Evolutionary conservation across 179 eudicot species (phyloP), one percentile per base, ranked within the genome.

Genomic region (Actinidia arguta): DNA sequence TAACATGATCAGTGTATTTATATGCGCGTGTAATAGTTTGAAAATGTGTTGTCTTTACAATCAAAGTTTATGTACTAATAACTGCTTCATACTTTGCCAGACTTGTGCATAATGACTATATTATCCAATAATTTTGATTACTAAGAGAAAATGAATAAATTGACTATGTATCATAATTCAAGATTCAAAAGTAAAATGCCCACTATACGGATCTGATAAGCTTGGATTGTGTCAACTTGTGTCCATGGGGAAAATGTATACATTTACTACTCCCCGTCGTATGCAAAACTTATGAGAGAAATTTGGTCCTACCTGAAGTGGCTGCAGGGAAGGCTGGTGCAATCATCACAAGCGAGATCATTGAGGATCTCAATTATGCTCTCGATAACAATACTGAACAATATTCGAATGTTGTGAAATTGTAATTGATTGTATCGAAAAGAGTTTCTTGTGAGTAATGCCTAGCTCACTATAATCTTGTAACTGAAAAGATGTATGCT

Each of bases 231-330:
- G 12, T 16, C 12, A 52, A 52, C 56, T 11, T 52, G 4, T 10
- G 16, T 10, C 16, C 14, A 4, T 16, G 16, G 8, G 12, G 16
- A 11, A 52, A 16, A 10, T 52, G 25, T 46, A n/a, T n/a, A n/a
- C 6, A 4, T n/a, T 8, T 1, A 44, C 4, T 48, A n/a, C n/a
- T 3, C 17, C 27, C 31, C 20, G 54, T 71, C 31, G 31, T 25
- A 71, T 71, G 54, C 17, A 71, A 3, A n/a, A 71, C 27, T 62
- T 24, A 4, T 62, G 36, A 22, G 22, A 22, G 67, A 24, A 24
- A 62, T 39, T n/a, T 48, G 50, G 52, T 71, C 54, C 75, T 46
- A n/a, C 17, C 75, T 25, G 75, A 71, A 69, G 75, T 6, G 22
- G 74, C 17, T 42, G 54, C 31, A 46, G 50, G 22, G 75, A 71